Percentiles rank a stretch among this genome's conserved stretches.
phyloP scores from a whole-genome alignment of 495 filamentous ascomycete species.

The Annulohypoxylon stygium region DNA sequence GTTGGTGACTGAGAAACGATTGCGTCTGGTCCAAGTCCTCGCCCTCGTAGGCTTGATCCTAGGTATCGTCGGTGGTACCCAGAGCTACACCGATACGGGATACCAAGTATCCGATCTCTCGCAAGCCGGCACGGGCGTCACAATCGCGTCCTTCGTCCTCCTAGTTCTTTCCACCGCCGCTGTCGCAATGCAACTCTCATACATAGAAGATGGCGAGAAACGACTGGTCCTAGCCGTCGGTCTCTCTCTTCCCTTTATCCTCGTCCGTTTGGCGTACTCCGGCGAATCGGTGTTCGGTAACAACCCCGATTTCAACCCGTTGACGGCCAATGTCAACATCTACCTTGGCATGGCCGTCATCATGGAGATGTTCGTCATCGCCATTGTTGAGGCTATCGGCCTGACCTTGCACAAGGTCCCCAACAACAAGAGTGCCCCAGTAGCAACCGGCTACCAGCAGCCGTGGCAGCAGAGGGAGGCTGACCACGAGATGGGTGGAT shows the following conservation, averaged over 20 bases:
- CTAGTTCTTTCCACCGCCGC: conserved; percentile 41
- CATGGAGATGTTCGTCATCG: conserved; percentile 55
- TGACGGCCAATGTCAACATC: conserved; percentile 45
- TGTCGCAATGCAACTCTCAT: conserved; percentile 40
- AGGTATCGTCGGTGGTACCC: conserved; percentile 49
- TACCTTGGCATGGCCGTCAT: conserved; percentile 54
- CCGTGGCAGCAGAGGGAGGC: conserved; percentile 6
- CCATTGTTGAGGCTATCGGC: conserved; percentile 52
- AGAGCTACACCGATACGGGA: conserved; percentile 23
- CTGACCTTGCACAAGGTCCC: conserved; percentile 46
- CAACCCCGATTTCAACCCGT: conserved; percentile 47
- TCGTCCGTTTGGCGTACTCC: conserved; percentile 55
- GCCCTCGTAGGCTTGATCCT: conserved; percentile 51
- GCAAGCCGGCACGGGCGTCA: conserved; percentile 47
- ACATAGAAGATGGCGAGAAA: conserved; percentile 52
- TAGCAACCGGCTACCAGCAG: conserved; percentile 7
- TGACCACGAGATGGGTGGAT: conserved; percentile 27
- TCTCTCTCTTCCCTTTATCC: conserved; percentile 54
- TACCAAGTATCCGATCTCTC: conserved; percentile 47
- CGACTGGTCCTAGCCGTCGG: conserved; percentile 51
- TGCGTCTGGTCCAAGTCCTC: conserved; percentile 47
- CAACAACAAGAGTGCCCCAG: not conserved
- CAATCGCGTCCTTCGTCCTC: conserved; percentile 50
- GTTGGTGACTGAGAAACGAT: conserved; percentile 41
- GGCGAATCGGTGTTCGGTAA: conserved; percentile 45